Evolutionary conservation across 768 basidiomycete species (phyloP).

Genomic region (Tulasnella sp.): DNA sequence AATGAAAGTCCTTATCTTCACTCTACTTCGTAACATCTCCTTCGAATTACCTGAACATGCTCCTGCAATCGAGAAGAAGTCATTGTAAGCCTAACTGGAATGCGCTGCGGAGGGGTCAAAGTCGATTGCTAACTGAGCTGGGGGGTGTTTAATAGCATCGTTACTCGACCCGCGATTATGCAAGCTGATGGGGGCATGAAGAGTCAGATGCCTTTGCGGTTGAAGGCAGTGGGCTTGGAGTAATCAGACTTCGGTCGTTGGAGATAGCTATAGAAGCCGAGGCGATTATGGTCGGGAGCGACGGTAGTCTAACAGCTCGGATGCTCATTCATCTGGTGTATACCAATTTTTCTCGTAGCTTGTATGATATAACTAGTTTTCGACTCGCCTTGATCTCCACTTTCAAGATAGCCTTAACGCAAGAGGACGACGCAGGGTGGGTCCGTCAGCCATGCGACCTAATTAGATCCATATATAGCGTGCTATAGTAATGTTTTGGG

Average conservation of each 20-base stretch:
- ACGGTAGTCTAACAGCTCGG: no score
- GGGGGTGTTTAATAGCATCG: background rate
- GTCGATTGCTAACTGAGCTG: background rate
- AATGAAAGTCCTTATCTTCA: conserved; percentile 42
- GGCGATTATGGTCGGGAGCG: no score
- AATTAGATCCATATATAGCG: no score
- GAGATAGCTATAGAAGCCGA: no score
- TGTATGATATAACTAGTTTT: no score
- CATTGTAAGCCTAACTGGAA: conserved; percentile 1
- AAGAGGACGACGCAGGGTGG: no score
- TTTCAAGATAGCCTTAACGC: no score
- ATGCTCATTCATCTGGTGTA: no score
- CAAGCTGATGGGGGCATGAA: background rate
- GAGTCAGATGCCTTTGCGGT: background rate
- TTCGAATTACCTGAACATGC: conserved; percentile 47
- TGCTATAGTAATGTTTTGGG: no score
- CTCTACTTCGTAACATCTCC: conserved; percentile 44
- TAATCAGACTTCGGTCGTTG: background rate
- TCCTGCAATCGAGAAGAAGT: conserved; percentile 32
- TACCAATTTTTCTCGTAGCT: no score
- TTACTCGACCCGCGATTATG: conserved; percentile 1
- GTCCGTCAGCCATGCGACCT: no score
- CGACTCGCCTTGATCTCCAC: no score
- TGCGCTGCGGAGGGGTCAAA: background rate
- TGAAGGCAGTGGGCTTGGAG: background rate